Conservation (phyloP, 2,329 filamentous ascomycete genomes). For the Herpotrichia juniperi region DNA sequence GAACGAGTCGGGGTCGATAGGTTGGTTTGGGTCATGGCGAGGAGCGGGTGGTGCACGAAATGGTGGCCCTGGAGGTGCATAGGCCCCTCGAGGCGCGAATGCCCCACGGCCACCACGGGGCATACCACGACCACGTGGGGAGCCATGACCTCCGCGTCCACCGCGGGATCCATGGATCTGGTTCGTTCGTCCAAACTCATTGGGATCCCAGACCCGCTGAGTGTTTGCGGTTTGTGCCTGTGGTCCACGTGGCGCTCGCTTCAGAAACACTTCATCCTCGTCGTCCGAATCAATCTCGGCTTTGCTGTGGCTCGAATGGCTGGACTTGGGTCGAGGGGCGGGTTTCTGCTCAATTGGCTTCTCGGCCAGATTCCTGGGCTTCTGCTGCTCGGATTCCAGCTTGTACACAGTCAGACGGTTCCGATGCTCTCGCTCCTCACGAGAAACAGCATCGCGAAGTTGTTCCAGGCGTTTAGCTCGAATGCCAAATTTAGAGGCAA, state of each 20-base stretch:
- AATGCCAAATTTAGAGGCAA: slow-evolving; percentile 58
- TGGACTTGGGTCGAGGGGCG: slow-evolving; percentile 35
- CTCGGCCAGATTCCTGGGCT: slow-evolving; percentile 18
- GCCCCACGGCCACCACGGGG: slow-evolving; percentile 34
- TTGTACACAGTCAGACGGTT: slow-evolving; percentile 47
- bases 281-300: slow-evolving; percentile 37
- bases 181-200: slow-evolving; percentile 52
- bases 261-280: slow-evolving; percentile 47
- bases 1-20: slow-evolving; percentile 49
- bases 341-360: slow-evolving; percentile 21
- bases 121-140: slow-evolving; percentile 26
- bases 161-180: slow-evolving; percentile 38
- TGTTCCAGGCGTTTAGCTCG: slow-evolving; percentile 57
- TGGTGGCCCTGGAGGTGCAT: slow-evolving; percentile 34
- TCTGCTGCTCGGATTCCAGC: slow-evolving; percentile 37
- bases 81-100: slow-evolving; percentile 36
- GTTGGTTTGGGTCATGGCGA: slow-evolving; percentile 42
- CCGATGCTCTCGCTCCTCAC: slow-evolving; percentile 56
- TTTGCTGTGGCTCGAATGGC: slow-evolving; percentile 31
- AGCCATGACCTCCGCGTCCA: slow-evolving; percentile 32
- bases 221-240: slow-evolving; percentile 30
- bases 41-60: slow-evolving; percentile 32
- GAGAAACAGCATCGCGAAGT: slow-evolving; percentile 54
- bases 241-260: slow-evolving; percentile 44
- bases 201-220: slow-evolving; percentile 53